Base-by-base conservation (phyloP, 768 basidiomycete species). In the Suillus bovinus region DNA sequence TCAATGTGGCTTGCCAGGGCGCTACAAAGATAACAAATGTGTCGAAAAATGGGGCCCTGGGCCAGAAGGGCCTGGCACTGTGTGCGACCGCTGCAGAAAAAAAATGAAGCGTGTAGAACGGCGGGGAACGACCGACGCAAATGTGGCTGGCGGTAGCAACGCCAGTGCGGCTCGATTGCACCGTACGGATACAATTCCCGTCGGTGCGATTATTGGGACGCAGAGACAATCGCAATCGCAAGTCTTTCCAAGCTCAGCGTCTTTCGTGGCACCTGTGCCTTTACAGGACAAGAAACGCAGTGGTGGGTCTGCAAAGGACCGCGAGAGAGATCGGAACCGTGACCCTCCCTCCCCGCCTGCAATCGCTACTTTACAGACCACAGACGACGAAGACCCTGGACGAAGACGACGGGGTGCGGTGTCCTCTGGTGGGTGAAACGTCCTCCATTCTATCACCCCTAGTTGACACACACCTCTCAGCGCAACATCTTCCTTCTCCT, bases 31-130 rank as follows among this genome's bases (percentile, higher is more conserved):
- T 24, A 89, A 87, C 10, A 91, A 91, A 67, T 93, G 91, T 70
- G 90, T 93, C 58, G 91, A 93, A 69, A 93, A 93, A 73, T 93
- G 91, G 91, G 91, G 91, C 1, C 90, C 91, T 27, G 91, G 91
- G 5, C 91, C 91, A 53, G 83, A 87, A 74, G 91, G 91, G 0
- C 91, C 91, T 57, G 91, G 90, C 24, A 93, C 91, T 0, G 90
- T 93, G 0, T 93, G 90, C 69, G 91, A 93, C 78, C 78, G 90
- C 83, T 91, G 91, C 74, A 84, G 91, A 58, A 93, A 93, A 74
- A 91, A 92, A 74, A 91, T 91, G 89, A 92, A 92, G 75, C 85
- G 91, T 2, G 88, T 90, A 56, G 91, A 93, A 70, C 79, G 89
- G 24, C 79, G 90, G 9, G 89, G 87, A 9, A 90, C 88, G 11